Base-by-base conservation (phyloP, 495 filamentous ascomycete species). In the Aspergillus heteromorphus region DNA sequence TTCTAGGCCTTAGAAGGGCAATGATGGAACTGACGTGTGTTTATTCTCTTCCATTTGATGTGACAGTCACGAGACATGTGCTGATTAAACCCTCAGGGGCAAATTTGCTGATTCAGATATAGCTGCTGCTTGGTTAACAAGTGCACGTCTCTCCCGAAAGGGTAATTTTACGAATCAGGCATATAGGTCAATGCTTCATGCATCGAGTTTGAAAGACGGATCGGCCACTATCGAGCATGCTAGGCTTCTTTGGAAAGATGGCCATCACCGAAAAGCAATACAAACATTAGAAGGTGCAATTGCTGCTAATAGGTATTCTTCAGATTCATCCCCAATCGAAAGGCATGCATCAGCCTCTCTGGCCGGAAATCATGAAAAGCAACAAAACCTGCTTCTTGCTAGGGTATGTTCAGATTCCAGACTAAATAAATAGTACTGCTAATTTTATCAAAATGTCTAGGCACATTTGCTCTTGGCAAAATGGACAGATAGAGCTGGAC, bases 221-320 rank as follows among this genome's bases (percentile, higher is more conserved):
- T 87, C 89, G 9, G 89, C 93, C 34, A 89, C 86, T 30, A 89
- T 97, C 56, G 95, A 99, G 65, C 91, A 99, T 68, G 88, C 93
- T 6, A 80, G 87, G 49, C 80, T 97, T 40, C 73, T 97, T n/a
- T 97, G 93, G 89, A 91, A 88, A 61, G 90, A 95, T 66, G 91
- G 91, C 6, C 84, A 96, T 64, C 91, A 96, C 64, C 83, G 91
- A 45, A 96, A 96, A 71, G 95, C 95, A 14, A 97, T 99, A 56
- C 90, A 95, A 59, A 86, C 82, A 9, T 74, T 98, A 16, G 83
- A 93, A 65, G 83, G 88, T 27, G 91, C 91, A 29, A 95, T 97
- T 60, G 76, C 79, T 50, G 83, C 77, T 23, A 88, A 89, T 59
- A 80, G 86, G 20, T 91, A 91, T 57, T 70, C 73, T 53, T 69